phyloP scores from a whole-genome alignment of 2,329 filamentous ascomycete genomes.

The Fusarium sp. region DNA sequence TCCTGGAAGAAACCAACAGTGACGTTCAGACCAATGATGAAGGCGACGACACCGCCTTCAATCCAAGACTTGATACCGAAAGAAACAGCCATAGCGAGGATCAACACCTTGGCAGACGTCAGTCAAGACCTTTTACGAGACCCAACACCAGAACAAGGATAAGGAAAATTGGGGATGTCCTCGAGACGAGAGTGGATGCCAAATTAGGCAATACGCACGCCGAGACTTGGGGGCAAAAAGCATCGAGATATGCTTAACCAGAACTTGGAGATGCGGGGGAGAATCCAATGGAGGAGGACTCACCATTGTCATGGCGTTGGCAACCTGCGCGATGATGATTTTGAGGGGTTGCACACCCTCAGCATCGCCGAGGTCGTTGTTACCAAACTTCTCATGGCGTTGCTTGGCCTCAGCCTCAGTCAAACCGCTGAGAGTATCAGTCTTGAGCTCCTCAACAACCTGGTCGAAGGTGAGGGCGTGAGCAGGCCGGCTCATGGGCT shows the following conservation, averaged over 20 bases:
- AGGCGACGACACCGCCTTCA: slow-evolving; percentile 72
- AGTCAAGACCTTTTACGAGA: slow-evolving; percentile 22
- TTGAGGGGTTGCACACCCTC: slow-evolving; percentile 69
- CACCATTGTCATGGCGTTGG: slow-evolving; percentile 80
- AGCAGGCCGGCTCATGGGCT: slow-evolving; percentile 67
- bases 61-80: slow-evolving; percentile 73
- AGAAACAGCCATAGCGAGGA: slow-evolving; percentile 71
- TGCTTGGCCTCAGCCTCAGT: slow-evolving; percentile 64
- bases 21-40: slow-evolving; percentile 72
- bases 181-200: slow-evolving; percentile 59
- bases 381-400: slow-evolving; percentile 69
- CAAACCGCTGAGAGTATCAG: slow-evolving; percentile 69
- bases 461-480: slow-evolving; percentile 67
- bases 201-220: slow-evolving; percentile 56
- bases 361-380: slow-evolving; percentile 68
- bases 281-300: slow-evolving; percentile 26
- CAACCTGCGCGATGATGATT: slow-evolving; percentile 75
- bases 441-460: slow-evolving; percentile 68
- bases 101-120: slow-evolving; percentile 60
- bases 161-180: slow-evolving; percentile 54
- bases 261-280: slow-evolving; percentile 22
- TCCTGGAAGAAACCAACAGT: slow-evolving; percentile 66
- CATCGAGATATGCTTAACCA: slow-evolving; percentile 34
- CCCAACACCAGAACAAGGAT: slow-evolving; percentile 16
- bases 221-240: slow-evolving; percentile 54